A percentile compares a stretch with the other conserved stretches of the same genome.
Conservation (phyloP, 805 yeast species). For the Schwanniomyces yamadae region DNA sequence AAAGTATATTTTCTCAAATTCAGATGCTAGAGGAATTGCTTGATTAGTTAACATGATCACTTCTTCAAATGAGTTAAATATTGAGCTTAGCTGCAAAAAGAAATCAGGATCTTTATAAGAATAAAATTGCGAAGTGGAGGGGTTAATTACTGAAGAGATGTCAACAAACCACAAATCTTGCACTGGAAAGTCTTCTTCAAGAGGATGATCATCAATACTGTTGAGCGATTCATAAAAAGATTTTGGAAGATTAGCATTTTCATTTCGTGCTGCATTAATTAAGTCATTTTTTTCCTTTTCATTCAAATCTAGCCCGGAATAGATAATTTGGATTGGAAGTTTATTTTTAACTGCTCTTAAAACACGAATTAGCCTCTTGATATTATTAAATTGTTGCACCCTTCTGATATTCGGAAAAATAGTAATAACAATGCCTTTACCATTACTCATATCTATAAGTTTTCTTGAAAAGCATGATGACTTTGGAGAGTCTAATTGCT, state of each 20-base stretch:
- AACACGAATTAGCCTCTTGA: slow-evolving; percentile 22
- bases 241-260: slow-evolving; percentile 13
- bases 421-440: slow-evolving; percentile 34
- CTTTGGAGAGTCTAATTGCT: not conserved
- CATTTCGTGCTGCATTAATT: slow-evolving; percentile 15
- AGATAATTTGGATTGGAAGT: slow-evolving; percentile 30
- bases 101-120: slow-evolving; percentile 14
- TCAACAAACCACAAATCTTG: slow-evolving; percentile 31
- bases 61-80: slow-evolving; percentile 35
- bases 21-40: slow-evolving; percentile 24
- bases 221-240: slow-evolving; percentile 7
- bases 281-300: slow-evolving; percentile 11
- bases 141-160: slow-evolving; percentile 17
- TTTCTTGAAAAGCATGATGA: slow-evolving; percentile 14
- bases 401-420: slow-evolving; percentile 15
- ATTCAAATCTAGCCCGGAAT: slow-evolving; percentile 12
- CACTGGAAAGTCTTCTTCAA: slow-evolving; percentile 14
- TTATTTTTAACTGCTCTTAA: slow-evolving; percentile 24
- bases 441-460: slow-evolving; percentile 15
- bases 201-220: slow-evolving; percentile 1
- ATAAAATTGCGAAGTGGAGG: slow-evolving; percentile 9
- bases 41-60: slow-evolving; percentile 26
- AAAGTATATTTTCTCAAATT: slow-evolving; percentile 13
- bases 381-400: slow-evolving; percentile 16
- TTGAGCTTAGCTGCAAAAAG: slow-evolving; percentile 19